phyloP scores from a whole-genome alignment of 768 basidiomycete genomes.

The Suillus americanus region DNA sequence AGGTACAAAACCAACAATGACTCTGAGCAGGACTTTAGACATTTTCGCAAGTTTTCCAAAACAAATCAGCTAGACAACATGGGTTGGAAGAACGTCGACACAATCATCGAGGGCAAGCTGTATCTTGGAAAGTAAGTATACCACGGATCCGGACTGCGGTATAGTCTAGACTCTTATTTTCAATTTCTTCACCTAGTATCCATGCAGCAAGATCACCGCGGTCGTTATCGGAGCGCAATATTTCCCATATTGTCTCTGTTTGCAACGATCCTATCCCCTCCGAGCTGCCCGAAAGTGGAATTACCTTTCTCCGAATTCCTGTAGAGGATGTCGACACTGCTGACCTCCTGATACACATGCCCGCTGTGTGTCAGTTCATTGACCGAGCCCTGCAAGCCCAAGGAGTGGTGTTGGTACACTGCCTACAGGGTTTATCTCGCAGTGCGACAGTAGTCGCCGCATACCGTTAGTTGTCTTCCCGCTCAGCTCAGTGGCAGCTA shows the following conservation, averaged over 20 bases:
- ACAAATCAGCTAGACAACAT: conserved; percentile 24
- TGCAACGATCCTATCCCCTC: conserved; percentile 72
- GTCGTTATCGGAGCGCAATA: conserved; percentile 68
- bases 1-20: conserved; percentile 37
- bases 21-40: conserved; percentile 15
- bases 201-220: conserved; percentile 70
- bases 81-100: conserved; percentile 67
- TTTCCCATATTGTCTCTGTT: conserved; percentile 80
- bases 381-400: conserved; percentile 56
- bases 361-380: conserved; percentile 66
- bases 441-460: conserved; percentile 73
- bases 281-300: conserved; percentile 67
- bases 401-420: conserved; percentile 66
- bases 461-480: conserved; percentile 52
- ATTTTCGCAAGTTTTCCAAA: conserved; percentile 29
- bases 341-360: conserved; percentile 65
- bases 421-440: conserved; percentile 64
- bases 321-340: conserved; percentile 71
- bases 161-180: conserved; percentile 9
- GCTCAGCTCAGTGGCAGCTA: neutral
- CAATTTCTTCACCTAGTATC: conserved; percentile 43
- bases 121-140: conserved; percentile 72
- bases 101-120: conserved; percentile 62
- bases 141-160: conserved; percentile 16
- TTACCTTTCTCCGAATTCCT: conserved; percentile 67